phyloP scores from a whole-genome alignment of 768 basidiomycete genomes.

The Lactarius akahatsu region DNA sequence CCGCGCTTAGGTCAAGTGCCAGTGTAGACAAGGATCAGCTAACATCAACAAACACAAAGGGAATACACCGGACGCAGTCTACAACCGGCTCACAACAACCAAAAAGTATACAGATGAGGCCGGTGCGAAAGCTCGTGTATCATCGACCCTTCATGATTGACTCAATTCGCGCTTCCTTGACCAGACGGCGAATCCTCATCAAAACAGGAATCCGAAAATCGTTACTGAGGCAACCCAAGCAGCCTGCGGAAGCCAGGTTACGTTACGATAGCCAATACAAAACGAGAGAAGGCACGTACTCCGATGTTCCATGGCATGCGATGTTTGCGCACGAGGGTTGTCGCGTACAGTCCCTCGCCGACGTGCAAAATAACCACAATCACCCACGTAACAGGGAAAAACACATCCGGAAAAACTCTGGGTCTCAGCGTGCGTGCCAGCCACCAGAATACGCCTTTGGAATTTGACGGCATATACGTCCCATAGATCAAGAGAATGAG shows the following conservation, averaged over 20 bases:
- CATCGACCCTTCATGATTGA: constrained; percentile 76
- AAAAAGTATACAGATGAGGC: not conserved
- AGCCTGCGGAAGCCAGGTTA: constrained; percentile 38
- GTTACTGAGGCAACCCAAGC: constrained; percentile 54
- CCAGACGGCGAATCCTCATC: constrained; percentile 51
- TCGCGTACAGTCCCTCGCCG: constrained; percentile 50
- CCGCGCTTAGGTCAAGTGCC: not conserved
- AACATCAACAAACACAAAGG: not conserved
- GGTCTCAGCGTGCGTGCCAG: constrained; percentile 39
- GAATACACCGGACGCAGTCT: not conserved
- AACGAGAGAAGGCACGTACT: constrained; percentile 36
- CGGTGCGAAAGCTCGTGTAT: not conserved
- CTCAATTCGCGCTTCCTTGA: constrained; percentile 69
- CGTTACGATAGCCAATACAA: not conserved
- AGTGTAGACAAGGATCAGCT: not conserved
- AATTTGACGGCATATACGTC: constrained; percentile 33
- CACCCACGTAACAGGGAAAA: constrained; percentile 39
- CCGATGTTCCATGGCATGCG: constrained; percentile 45
- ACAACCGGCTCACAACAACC: not conserved
- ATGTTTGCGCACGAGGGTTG: constrained; percentile 50
- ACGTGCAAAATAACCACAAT: constrained; percentile 41
- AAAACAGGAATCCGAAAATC: constrained; percentile 54
- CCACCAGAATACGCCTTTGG: constrained; percentile 26
- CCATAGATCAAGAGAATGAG: constrained; percentile 39
- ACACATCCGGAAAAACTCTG: constrained; percentile 34